A percentile compares a stretch with the other conserved stretches of the same genome.
Evolutionary conservation across 331 rosid genomes (phyloP).

Genomic region (Malus hybrid): DNA sequence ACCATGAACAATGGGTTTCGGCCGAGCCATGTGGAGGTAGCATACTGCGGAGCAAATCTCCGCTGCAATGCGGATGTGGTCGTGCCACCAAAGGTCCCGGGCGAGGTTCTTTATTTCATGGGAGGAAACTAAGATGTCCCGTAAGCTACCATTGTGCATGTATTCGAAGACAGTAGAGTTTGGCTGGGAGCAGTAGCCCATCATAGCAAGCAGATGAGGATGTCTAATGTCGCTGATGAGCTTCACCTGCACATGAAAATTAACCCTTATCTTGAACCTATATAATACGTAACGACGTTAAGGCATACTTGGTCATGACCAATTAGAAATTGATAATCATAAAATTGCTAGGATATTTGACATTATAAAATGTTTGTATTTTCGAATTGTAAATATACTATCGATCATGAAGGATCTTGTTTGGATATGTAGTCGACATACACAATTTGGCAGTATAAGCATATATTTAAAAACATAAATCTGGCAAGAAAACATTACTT

Average conservation of each 20-base stretch:
- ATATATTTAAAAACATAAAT: not conserved
- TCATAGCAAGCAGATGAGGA: conserved; percentile 59
- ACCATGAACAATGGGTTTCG: conserved; percentile 42
- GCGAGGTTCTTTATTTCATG: conserved; percentile 16
- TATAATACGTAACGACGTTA: not conserved
- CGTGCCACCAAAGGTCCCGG: conserved; percentile 47
- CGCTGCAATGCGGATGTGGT: conserved; percentile 41
- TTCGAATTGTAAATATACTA: too few relatives aligned
- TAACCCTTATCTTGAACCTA: not conserved
- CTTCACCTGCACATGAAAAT: conserved; percentile 42
- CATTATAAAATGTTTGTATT: too few relatives aligned
- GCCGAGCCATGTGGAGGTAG: conserved; percentile 37
- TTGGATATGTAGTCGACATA: too few relatives aligned
- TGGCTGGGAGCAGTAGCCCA: conserved; percentile 58
- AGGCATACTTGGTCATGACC: not conserved
- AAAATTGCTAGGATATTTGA: too few relatives aligned
- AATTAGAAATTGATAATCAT: too few relatives aligned
- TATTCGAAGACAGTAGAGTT: conserved; percentile 53
- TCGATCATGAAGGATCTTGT: too few relatives aligned
- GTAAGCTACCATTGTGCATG: conserved; percentile 60
- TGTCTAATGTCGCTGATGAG: conserved; percentile 50
- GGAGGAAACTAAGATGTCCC: conserved; percentile 36
- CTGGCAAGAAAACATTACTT: not conserved
- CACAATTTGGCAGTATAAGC: not conserved
- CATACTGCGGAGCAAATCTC: conserved; percentile 51